A percentile compares a stretch with the other conserved stretches of the same genome.
Conservation (phyloP, 2,329 filamentous ascomycete species). For the Drechslerella stenobrocha region DNA sequence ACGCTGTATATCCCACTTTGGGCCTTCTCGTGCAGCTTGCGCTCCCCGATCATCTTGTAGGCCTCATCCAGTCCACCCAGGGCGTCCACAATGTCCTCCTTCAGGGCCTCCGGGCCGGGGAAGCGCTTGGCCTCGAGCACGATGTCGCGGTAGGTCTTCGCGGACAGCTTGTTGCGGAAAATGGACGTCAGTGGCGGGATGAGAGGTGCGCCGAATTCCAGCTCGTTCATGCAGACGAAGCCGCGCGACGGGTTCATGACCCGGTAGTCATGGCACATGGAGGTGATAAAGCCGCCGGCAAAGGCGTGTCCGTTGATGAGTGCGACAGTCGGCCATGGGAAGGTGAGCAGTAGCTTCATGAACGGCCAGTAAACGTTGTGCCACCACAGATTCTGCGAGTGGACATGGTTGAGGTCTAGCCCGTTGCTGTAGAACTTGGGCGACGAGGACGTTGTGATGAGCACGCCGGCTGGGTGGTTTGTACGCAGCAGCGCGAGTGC, state of each 20-base stretch:
- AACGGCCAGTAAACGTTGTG: slow-evolving; percentile 64
- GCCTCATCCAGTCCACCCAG: slow-evolving; percentile 68
- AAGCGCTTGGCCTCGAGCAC: slow-evolving; percentile 75
- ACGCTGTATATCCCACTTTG: slow-evolving; percentile 69
- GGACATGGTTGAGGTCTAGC: slow-evolving; percentile 72
- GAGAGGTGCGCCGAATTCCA: slow-evolving; percentile 77
- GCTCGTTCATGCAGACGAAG: slow-evolving; percentile 79
- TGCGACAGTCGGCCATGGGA: slow-evolving; percentile 80
- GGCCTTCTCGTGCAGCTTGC: slow-evolving; percentile 65
- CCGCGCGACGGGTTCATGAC: slow-evolving; percentile 71
- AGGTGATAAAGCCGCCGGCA: slow-evolving; percentile 77
- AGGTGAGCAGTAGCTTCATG: slow-evolving; percentile 61
- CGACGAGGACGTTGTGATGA: slow-evolving; percentile 75
- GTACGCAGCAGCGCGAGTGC: slow-evolving; percentile 76
- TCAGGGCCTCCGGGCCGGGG: slow-evolving; percentile 65
- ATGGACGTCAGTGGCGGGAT: slow-evolving; percentile 73
- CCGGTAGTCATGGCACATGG: slow-evolving; percentile 82
- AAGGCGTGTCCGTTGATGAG: slow-evolving; percentile 79
- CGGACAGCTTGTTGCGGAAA: slow-evolving; percentile 70
- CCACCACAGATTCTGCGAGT: slow-evolving; percentile 65
- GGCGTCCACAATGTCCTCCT: slow-evolving; percentile 69
- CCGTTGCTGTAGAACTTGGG: slow-evolving; percentile 82
- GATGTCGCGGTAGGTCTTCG: slow-evolving; percentile 65
- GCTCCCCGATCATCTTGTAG: slow-evolving; percentile 64
- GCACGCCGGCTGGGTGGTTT: slow-evolving; percentile 69